phyloP scores from a whole-genome alignment of 176 grass and related monocot genomes.

The Raddia distichophylla region DNA sequence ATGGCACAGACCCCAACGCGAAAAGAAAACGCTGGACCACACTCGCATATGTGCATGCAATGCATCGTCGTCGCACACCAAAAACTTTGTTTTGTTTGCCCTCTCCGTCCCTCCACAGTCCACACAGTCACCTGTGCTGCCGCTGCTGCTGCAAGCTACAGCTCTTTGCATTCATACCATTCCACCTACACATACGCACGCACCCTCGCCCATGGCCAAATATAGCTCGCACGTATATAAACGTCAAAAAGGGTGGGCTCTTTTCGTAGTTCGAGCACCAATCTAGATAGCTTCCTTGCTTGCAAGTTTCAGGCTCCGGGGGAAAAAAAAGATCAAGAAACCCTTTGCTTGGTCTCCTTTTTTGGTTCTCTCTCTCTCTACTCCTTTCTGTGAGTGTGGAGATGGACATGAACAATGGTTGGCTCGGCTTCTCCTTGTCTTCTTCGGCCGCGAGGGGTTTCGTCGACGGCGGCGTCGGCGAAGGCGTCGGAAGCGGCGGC shows the following conservation, averaged over 20 bases:
- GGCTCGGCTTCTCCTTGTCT: conserved; percentile 77
- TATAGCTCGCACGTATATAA: conserved; percentile 42
- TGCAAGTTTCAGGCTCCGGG: conserved; percentile 34
- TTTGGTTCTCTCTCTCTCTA: background rate
- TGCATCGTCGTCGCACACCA: conserved; percentile 19
- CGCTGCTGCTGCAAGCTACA: background rate
- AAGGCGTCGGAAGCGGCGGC: conserved; percentile 12
- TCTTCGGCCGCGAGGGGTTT: conserved; percentile 34
- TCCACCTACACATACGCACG: background rate
- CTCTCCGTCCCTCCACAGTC: background rate
- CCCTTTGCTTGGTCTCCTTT: conserved; percentile 26
- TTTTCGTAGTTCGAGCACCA: conserved; percentile 30
- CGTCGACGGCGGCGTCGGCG: conserved; percentile 31
- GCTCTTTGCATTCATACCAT: conserved; percentile 33
- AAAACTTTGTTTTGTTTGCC: conserved; percentile 39
- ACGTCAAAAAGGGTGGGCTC: conserved; percentile 33
- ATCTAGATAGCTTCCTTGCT: conserved; percentile 42
- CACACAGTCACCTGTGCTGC: background rate
- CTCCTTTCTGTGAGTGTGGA: background rate
- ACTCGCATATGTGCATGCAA: conserved; percentile 37
- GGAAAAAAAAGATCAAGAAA: conserved; percentile 30
- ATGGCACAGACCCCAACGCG: conserved; percentile 45
- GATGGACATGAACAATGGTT: conserved; percentile 70
- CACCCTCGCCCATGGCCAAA: background rate
- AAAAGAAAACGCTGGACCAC: conserved; percentile 44